Percentiles rank a stretch among this genome's conserved stretches.
Evolutionary conservation across 371 early-diverging fungal species (phyloP).

Genomic region (Encephalitozoon hellem): DNA sequence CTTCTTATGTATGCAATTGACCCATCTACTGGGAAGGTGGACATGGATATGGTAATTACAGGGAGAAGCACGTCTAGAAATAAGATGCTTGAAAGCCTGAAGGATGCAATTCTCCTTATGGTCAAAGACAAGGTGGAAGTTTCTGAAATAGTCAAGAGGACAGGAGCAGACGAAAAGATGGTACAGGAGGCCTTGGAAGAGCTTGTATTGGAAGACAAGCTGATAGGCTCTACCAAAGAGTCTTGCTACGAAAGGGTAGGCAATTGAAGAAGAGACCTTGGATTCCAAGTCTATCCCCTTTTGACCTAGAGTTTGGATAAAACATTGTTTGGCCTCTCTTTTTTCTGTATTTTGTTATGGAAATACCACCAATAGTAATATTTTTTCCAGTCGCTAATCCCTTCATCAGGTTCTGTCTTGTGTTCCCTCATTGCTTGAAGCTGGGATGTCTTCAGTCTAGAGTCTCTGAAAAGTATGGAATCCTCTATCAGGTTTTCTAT

Average conservation of each 20-base stretch:
- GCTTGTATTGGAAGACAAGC: slow-evolving; percentile 41
- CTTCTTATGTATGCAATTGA: slow-evolving; percentile 88
- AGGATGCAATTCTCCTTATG: slow-evolving; percentile 43
- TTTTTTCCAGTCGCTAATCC: slow-evolving; percentile 8
- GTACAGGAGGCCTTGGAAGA: slow-evolving; percentile 38
- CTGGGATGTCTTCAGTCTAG: neutral
- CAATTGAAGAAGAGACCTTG: neutral
- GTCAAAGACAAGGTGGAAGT: slow-evolving; percentile 30
- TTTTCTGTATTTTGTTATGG: neutral
- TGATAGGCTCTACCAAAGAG: neutral
- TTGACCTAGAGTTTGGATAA: neutral
- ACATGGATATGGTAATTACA: slow-evolving; percentile 84
- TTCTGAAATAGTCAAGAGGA: slow-evolving; percentile 9
- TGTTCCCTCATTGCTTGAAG: neutral
- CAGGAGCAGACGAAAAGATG: slow-evolving; percentile 34
- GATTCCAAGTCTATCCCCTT: neutral
- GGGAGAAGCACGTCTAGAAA: slow-evolving; percentile 64
- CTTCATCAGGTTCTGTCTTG: neutral
- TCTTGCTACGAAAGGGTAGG: slow-evolving; percentile 26
- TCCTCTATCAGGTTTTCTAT: slow-evolving; percentile 82
- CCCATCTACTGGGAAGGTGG: slow-evolving; percentile 88
- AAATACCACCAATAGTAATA: slow-evolving; percentile 25
- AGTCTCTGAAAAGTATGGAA: neutral
- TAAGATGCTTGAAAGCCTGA: slow-evolving; percentile 50
- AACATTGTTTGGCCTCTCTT: neutral